A percentile compares a stretch with the other conserved stretches of the same genome.
phyloP scores from a whole-genome alignment of 108 stramenopile species.

The Cyclotella sp. region DNA sequence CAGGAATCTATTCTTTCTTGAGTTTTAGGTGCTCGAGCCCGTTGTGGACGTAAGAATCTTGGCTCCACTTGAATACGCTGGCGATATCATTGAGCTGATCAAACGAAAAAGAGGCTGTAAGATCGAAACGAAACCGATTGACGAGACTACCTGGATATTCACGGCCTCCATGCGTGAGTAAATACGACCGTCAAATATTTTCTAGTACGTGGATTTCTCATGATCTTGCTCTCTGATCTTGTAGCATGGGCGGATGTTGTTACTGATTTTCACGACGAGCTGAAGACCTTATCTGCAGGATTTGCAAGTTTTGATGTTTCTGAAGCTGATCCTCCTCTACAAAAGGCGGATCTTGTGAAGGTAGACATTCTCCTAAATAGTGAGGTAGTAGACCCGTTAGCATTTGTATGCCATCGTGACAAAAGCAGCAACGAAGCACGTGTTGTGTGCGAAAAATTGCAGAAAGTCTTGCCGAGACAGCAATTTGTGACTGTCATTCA shows the following conservation, averaged over 20 bases:
- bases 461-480: conserved; percentile 93
- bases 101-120: conserved; percentile 76
- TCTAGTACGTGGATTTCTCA: neutral
- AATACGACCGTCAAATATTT: neutral
- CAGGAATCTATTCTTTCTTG: neutral
- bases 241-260: conserved; percentile 90
- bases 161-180: conserved; percentile 67
- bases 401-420: conserved; percentile 92
- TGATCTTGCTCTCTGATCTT: neutral
- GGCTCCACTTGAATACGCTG: conserved; percentile 85
- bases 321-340: conserved; percentile 69
- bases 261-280: conserved; percentile 84
- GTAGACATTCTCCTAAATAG: conserved; percentile 96
- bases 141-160: conserved; percentile 87
- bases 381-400: conserved; percentile 90
- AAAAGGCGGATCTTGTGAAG: conserved; percentile 86
- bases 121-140: conserved; percentile 77
- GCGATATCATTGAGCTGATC: conserved; percentile 87
- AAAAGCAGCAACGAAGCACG: conserved; percentile 79
- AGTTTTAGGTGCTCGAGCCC: conserved; percentile 58
- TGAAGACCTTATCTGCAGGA: conserved; percentile 82
- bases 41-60: conserved; percentile 83
- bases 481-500: conserved; percentile 99
- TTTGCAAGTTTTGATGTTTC: conserved; percentile 80
- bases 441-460: conserved; percentile 89